phyloP scores from a whole-genome alignment of 179 eudicot genomes.

The Drosera spatulata region DNA sequence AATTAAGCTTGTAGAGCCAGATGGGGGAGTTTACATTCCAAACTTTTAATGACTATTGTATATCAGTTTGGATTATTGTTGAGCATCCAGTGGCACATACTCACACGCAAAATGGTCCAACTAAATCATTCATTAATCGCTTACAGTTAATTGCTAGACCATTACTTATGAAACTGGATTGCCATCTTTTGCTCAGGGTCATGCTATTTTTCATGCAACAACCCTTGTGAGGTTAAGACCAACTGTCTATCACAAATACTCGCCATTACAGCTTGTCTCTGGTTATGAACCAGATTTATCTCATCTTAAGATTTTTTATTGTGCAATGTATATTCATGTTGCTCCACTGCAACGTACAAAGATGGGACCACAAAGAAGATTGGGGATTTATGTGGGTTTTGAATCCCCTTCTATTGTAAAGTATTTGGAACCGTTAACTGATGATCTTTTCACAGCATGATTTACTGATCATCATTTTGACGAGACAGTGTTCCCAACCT shows the following conservation, averaged over 20 bases:
- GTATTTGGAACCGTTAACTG: not conserved
- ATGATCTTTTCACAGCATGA: conserved; percentile 1
- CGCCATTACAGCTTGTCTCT: conserved; percentile 1
- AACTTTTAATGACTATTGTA: conserved; percentile 6
- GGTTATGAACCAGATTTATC: conserved; percentile 5
- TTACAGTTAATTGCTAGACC: conserved; percentile 2
- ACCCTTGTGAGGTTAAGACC: conserved; percentile 2
- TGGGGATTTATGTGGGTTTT: not conserved
- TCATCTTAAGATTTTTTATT: not conserved
- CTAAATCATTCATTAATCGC: conserved; percentile 3
- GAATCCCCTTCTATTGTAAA: not conserved
- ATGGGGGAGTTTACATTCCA: conserved; percentile 2
- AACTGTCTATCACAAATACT: not conserved
- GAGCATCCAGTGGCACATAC: not conserved
- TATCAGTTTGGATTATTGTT: conserved; percentile 4
- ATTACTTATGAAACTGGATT: conserved; percentile 6
- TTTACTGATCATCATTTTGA: conserved; percentile 1
- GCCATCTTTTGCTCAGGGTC: not conserved
- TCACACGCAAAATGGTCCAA: conserved; percentile 2
- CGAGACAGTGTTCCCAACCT: not conserved
- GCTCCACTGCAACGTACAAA: not conserved
- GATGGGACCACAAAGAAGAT: not conserved
- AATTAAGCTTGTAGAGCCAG: too few species aligned
- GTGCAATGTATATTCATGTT: not conserved
- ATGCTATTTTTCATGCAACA: conserved; percentile 10